Base-by-base conservation (phyloP, 2,329 filamentous ascomycete species). In the Fusarium caatingaense region DNA sequence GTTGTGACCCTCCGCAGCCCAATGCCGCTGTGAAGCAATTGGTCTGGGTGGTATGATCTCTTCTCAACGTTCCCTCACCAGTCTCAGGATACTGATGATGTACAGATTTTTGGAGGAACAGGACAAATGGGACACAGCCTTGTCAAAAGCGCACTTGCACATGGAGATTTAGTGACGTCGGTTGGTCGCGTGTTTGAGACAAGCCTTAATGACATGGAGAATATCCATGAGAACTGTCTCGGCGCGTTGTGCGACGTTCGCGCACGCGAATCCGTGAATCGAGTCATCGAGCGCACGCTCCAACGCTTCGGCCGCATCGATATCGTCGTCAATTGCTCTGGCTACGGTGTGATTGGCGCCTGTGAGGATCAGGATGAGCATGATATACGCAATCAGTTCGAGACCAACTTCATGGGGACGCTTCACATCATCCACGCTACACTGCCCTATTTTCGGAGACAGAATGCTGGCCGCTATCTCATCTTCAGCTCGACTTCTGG, bases 311-410 rank as follows among this genome's bases (percentile, higher is more conserved):
- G 92, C 1, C 89, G 89, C 63, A 87, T 98, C 69, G 95, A 98
- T 77, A 88, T 97, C 54, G 91, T 98, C 61, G 94, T 92, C 73
- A 98, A 97, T 80, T 97, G 94, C 81, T 94, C 93, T 15, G 95
- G 95, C 18, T 98, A 97, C 81, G 95, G 94, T 56, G 94, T 99
- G 56, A 97, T 98, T 73, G 95, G 93, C 28, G 91, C 95, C 2
- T 98, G 94, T 80, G 96, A 98, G 81, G 96, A 98, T 81, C 96
- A 98, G 82, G 94, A 98, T 79, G 93, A 97, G 78, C 91, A 94
- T 79, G 96, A 98, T 77, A 88, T 98, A 72, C 92, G 94, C 62
- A 95, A 97, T 76, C 96, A 98, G 80, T 98, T 98, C 81, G 93
- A 97, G 84, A 98, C 94, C 23, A 99, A 99, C 80, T 97, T 98